phyloP scores from a whole-genome alignment of 2,329 filamentous ascomycete species.

The Pseudocercospora eumusae region DNA sequence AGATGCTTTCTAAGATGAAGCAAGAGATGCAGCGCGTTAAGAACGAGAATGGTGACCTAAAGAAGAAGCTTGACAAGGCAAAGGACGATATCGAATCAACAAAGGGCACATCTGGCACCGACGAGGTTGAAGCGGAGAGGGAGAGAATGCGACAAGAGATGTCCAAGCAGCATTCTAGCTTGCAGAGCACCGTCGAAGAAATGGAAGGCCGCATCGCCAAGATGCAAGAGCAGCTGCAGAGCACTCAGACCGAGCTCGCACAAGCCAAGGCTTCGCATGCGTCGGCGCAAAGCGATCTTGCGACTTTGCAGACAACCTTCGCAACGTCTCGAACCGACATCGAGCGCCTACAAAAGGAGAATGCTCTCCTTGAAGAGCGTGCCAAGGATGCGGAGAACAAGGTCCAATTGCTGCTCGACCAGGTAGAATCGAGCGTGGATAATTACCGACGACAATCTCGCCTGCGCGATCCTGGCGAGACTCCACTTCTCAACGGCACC shows the following conservation, averaged over 20 bases:
- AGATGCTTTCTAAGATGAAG: conserved; percentile 98
- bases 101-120: conserved; percentile 43
- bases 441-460: conserved; percentile 81
- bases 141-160: conserved; percentile 68
- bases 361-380: conserved; percentile 75
- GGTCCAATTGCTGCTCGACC: conserved; percentile 87
- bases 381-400: conserved; percentile 90
- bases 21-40: conserved; percentile 95
- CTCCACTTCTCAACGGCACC: conserved; percentile 35
- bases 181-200: conserved; percentile 64
- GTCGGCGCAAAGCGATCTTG: conserved; percentile 52
- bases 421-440: conserved; percentile 90
- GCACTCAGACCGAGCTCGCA: conserved; percentile 69
- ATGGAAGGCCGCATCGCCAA: conserved; percentile 71
- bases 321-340: conserved; percentile 64
- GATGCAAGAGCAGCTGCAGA: conserved; percentile 69
- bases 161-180: conserved; percentile 66
- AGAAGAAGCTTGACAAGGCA: conserved; percentile 67
- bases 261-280: conserved; percentile 57
- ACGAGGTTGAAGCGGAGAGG: conserved; percentile 75
- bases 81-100: conserved; percentile 31
- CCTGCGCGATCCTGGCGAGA: conserved; percentile 36
- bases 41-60: conserved; percentile 77
- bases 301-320: conserved; percentile 47
- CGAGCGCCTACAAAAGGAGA: conserved; percentile 80